Evolutionary conservation across 331 rosid genomes (phyloP).

Genomic region (Prunus yedoensis): DNA sequence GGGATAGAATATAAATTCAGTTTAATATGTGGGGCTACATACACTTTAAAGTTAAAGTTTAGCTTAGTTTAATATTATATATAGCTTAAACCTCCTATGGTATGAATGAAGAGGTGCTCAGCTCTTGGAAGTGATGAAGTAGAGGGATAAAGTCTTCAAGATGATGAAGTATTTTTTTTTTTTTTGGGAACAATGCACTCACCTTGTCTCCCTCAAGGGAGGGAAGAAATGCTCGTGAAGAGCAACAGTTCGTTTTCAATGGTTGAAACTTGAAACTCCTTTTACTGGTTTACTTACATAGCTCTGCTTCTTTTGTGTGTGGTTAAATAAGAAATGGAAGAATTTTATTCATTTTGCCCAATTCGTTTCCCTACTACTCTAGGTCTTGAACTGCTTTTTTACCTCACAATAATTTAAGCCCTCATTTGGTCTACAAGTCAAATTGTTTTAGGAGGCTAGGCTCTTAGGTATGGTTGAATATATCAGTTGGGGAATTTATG

Average conservation of each 20-base stretch:
- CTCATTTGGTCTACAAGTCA: background rate
- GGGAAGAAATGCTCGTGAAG: background rate
- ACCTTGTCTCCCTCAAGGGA: slow-evolving; percentile 1
- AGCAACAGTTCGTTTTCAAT: background rate
- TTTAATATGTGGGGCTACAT: no score
- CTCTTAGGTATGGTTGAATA: background rate
- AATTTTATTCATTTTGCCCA: background rate
- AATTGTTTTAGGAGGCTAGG: background rate
- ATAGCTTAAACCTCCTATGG: no score
- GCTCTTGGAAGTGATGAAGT: no score
- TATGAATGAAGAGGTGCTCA: no score
- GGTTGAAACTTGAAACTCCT: background rate
- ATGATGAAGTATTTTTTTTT: background rate
- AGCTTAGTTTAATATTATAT: no score
- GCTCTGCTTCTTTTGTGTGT: background rate
- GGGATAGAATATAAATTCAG: no score
- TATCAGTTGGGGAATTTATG: background rate
- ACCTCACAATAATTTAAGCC: background rate
- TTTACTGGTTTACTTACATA: background rate
- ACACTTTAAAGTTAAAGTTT: no score
- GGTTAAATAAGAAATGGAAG: background rate
- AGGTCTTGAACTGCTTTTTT: background rate
- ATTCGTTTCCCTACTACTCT: background rate
- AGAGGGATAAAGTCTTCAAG: no score
- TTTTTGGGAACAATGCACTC: background rate